phyloP scores from a whole-genome alignment of 352 stramenopile genomes.

The Phytophthora crassamura region DNA sequence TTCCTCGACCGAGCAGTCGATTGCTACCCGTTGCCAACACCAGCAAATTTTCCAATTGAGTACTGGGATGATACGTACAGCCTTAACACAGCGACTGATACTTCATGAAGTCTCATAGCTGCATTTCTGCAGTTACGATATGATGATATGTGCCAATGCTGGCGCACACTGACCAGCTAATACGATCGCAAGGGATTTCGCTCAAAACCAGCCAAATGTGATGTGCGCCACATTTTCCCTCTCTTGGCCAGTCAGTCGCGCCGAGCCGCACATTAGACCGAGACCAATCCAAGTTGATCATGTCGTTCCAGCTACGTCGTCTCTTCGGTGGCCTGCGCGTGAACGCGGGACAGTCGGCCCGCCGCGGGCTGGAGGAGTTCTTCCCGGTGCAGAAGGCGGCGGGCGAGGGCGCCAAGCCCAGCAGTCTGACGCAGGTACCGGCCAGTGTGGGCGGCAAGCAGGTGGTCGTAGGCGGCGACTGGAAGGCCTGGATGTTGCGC shows the following conservation, averaged over 20 bases:
- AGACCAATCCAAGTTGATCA: too few relatives aligned
- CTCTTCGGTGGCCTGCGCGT: constrained; percentile 71
- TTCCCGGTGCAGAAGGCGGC: constrained; percentile 65
- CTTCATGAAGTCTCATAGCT: too few relatives aligned
- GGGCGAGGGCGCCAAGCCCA: constrained; percentile 59
- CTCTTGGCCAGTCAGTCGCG: too few relatives aligned
- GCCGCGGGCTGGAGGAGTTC: constrained; percentile 77
- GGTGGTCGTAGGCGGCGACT: constrained; percentile 89
- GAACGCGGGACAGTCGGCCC: constrained; percentile 40
- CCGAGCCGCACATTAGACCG: too few relatives aligned
- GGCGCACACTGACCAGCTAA: too few relatives aligned
- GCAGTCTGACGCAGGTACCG: constrained; percentile 66
- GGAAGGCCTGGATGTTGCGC: constrained; percentile 96
- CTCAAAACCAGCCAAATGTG: too few relatives aligned
- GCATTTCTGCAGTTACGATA: too few relatives aligned
- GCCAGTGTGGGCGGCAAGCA: constrained; percentile 61
- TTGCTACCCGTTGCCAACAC: constrained; percentile 4
- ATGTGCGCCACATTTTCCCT: too few relatives aligned
- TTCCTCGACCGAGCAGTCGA: constrained; percentile 17
- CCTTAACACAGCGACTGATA: too few relatives aligned
- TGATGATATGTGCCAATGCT: too few relatives aligned
- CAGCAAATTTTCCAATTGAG: constrained; percentile 10
- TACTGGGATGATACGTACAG: constrained; percentile 15
- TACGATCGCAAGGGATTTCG: too few relatives aligned
- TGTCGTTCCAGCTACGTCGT: constrained; percentile 73